These are phyloP conservation scores for Magnusiomyces magnusii DNA, from an alignment of 1,139 yeast genomes.

Conservation along the genomic window DNA sequence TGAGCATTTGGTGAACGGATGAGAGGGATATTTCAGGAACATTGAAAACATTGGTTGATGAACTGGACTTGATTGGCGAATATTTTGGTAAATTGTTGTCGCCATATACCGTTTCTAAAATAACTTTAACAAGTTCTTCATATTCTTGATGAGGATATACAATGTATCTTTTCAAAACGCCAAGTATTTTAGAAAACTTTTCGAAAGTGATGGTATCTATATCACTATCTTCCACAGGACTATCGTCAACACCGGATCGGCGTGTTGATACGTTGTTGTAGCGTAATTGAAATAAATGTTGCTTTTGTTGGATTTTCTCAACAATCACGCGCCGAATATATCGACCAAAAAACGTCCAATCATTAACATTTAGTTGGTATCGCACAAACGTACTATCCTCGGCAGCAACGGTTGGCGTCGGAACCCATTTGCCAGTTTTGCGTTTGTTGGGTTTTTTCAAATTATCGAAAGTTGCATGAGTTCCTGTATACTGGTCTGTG, in stretches of 20 bases:
- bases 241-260: conserved; percentile 9
- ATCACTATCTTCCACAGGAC: conserved; percentile 6
- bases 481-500: neutral
- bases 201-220: neutral
- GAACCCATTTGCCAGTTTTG: conserved; percentile 6
- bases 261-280: neutral
- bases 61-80: neutral
- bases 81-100: neutral
- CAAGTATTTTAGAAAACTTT: neutral
- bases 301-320: neutral
- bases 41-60: conserved; percentile 1
- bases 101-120: conserved; percentile 4
- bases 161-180: conserved; percentile 20
- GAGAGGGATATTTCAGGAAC: neutral
- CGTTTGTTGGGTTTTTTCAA: neutral
- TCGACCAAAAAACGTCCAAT: neutral
- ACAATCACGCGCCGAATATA: neutral
- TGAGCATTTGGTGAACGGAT: conserved; percentile 11
- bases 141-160: conserved; percentile 21
- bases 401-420: conserved; percentile 9
- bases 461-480: neutral
- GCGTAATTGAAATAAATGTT: neutral
- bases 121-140: conserved; percentile 18
- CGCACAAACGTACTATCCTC: conserved; percentile 12
- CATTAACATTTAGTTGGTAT: neutral